Conservation (phyloP, 2,329 filamentous ascomycete species). For the Simplicillium sp. region DNA sequence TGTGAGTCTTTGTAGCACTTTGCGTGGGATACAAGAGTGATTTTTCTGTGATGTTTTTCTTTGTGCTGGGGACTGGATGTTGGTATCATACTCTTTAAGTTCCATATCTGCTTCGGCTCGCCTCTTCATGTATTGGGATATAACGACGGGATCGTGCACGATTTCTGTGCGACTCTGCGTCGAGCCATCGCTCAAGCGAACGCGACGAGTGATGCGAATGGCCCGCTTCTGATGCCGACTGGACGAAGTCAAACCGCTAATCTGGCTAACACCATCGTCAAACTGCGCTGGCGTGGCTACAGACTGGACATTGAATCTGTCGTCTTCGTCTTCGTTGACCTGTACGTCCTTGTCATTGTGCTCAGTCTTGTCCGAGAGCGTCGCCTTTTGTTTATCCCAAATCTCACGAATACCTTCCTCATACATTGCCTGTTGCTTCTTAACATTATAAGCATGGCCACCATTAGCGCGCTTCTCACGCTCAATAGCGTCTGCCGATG, state of each 20-base stretch:
- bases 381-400: slow-evolving; percentile 80
- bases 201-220: slow-evolving; percentile 62
- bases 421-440: slow-evolving; percentile 85
- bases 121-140: slow-evolving; percentile 77
- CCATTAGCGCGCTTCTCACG: slow-evolving; percentile 82
- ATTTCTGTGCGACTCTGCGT: slow-evolving; percentile 56
- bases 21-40: no score
- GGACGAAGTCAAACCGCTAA: slow-evolving; percentile 56
- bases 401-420: slow-evolving; percentile 85
- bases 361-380: slow-evolving; percentile 62
- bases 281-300: slow-evolving; percentile 57
- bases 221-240: slow-evolving; percentile 60
- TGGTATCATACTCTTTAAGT: slow-evolving; percentile 56
- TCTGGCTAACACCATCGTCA: slow-evolving; percentile 75
- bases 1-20: slow-evolving; percentile 1
- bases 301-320: slow-evolving; percentile 62
- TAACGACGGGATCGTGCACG: slow-evolving; percentile 75
- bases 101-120: slow-evolving; percentile 63
- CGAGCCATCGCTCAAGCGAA: slow-evolving; percentile 33
- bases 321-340: slow-evolving; percentile 50
- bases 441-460: slow-evolving; percentile 96
- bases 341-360: slow-evolving; percentile 54
- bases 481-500: slow-evolving; percentile 74
- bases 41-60: no score
- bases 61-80: no score